phyloP scores from a whole-genome alignment of 306 rosid genomes.

The Macrotyloma uniflorum region DNA sequence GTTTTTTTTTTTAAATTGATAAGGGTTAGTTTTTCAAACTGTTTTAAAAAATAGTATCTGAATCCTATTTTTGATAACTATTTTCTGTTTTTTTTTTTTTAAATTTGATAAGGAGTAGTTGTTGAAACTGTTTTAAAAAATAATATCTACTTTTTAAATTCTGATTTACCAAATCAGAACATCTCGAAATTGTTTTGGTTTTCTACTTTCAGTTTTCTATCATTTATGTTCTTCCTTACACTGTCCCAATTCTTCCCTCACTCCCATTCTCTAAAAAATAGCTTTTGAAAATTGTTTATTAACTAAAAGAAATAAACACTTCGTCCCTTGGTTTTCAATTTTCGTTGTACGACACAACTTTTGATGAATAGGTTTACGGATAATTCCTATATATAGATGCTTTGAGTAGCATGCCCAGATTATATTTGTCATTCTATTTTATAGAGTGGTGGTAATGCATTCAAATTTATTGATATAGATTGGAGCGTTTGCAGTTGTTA shows the following conservation, averaged over 20 bases:
- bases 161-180: neutral
- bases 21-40: too few species aligned
- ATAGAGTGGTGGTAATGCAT: slow-evolving; percentile 24
- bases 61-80: neutral
- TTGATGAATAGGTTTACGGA: neutral
- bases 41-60: neutral
- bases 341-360: neutral
- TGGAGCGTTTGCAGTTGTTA: slow-evolving; percentile 74
- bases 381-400: neutral
- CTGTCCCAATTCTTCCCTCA: neutral
- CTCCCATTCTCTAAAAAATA: neutral
- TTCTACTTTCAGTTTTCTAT: neutral
- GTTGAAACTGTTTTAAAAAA: neutral
- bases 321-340: neutral
- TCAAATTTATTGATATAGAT: slow-evolving; percentile 52
- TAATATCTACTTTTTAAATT: neutral
- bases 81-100: neutral
- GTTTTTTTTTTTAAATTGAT: too few species aligned
- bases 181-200: neutral
- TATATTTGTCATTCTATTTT: slow-evolving; percentile 5
- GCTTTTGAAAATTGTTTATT: neutral
- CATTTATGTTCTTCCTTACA: neutral
- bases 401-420: neutral
- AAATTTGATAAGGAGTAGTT: neutral
- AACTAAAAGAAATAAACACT: neutral